Evolutionary conservation across 768 basidiomycete genomes (phyloP).

Genomic region (Amanita exitialis): DNA sequence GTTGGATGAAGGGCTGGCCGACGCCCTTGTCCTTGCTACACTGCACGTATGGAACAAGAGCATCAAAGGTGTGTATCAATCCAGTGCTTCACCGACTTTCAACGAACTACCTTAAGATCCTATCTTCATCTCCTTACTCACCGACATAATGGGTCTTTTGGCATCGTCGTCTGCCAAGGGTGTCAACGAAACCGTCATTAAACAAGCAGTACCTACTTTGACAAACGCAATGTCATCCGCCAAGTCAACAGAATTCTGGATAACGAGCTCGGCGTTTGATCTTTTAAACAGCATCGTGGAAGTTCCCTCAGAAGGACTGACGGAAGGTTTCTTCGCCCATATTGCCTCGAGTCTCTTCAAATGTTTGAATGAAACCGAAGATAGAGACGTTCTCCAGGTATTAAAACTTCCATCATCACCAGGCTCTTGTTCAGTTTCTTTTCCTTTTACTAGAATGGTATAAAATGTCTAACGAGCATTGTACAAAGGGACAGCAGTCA

Average conservation of each 20-base stretch:
- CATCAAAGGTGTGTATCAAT: constrained; percentile 51
- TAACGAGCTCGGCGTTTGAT: constrained; percentile 75
- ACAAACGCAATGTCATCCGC: constrained; percentile 52
- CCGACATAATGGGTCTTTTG: constrained; percentile 68
- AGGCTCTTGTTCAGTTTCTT: not conserved
- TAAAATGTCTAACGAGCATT: constrained; percentile 70
- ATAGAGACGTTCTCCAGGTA: constrained; percentile 80
- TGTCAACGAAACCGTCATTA: constrained; percentile 65
- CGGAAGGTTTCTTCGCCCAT: constrained; percentile 69
- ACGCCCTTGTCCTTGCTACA: constrained; percentile 52
- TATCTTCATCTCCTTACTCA: constrained; percentile 76
- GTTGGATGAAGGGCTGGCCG: constrained; percentile 59
- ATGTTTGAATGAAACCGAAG: constrained; percentile 61
- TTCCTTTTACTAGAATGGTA: constrained; percentile 53
- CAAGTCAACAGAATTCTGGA: constrained; percentile 57
- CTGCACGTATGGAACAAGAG: constrained; percentile 83
- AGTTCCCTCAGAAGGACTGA: constrained; percentile 60
- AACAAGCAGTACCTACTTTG: constrained; percentile 64
- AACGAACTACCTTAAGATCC: constrained; percentile 44
- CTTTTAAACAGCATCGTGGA: constrained; percentile 63
- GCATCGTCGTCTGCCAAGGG: constrained; percentile 47
- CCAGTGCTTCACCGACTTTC: not conserved
- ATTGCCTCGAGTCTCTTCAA: constrained; percentile 71
- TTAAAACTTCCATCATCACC: constrained; percentile 2
- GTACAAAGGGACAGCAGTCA: constrained; percentile 84